Base-by-base conservation (phyloP, 139 green algal species). In the Chlorella sp. region DNA sequence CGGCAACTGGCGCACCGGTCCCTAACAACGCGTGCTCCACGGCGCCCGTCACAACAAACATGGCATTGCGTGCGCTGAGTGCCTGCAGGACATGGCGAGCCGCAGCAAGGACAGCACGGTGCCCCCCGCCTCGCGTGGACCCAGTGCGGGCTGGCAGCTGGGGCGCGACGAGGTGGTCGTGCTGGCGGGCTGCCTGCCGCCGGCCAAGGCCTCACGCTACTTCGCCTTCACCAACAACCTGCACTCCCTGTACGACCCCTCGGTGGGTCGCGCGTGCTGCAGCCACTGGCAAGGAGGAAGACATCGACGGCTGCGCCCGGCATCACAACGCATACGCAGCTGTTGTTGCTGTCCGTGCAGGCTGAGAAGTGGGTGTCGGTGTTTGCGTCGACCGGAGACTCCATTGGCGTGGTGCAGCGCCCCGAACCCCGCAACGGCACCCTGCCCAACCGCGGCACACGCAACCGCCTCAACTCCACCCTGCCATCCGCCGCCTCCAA, bases 131-230 rank as follows among this genome's bases (percentile, higher is more conserved):
- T n/a, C n/a, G n/a, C n/a, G n/a, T n/a, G n/a, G n/a, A n/a, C n/a
- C n/a, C n/a, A n/a, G n/a, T n/a, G 71, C 78, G 2, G 71, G 60
- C 20, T 84, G 75, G 61, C 79, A 84, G 74, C 72, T 84, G 51
- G 59, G 62, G 67, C 50, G 33, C 17, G 75, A 80, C 31, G 80
- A 82, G 69, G 75, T 85, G 31, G 69, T 85, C 31, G 23, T 85
- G 32, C n/a, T 85, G 63, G 73, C 72, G 26, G 81, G 81, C 34
- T 86, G 81, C 69, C 62, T 62, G 49, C 77, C 81, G 22, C 74
- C 74, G 1, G 31, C 30, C 2, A 49, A 63, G 0, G 67, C 76
- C 0, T 76, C 66, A 51, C 62, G 68, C n/a, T 83, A 77, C 34
- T 79, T 71, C 31, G 35, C 64, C 4, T 65, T 35, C 64, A 80